A percentile compares a stretch with the other conserved stretches of the same genome.
phyloP scores from a whole-genome alignment of 176 grass and related monocot genomes.

The Eleusine coracana region DNA sequence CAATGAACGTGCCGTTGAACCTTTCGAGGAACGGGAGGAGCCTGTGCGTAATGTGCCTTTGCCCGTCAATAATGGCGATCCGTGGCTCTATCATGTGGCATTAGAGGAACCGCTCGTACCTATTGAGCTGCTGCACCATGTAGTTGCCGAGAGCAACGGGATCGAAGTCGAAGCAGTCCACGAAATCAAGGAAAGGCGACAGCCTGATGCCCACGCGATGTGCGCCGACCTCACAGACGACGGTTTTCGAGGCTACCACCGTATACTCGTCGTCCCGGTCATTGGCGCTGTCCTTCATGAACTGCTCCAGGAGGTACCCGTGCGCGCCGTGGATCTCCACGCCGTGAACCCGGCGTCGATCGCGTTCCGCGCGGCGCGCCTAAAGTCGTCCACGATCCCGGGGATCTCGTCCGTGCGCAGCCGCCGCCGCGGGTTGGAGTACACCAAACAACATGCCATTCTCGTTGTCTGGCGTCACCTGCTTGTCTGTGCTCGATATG shows the following conservation, averaged over 20 bases:
- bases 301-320: slow-evolving; percentile 38
- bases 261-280: slow-evolving; percentile 31
- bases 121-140: slow-evolving; percentile 35
- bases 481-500: slow-evolving; percentile 34
- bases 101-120: neutral
- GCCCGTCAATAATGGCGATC: neutral
- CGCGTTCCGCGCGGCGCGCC: neutral
- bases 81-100: slow-evolving; percentile 40
- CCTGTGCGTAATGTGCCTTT: neutral
- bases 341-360: slow-evolving; percentile 35
- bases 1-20: slow-evolving; percentile 35
- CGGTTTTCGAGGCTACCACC: slow-evolving; percentile 37
- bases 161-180: slow-evolving; percentile 22
- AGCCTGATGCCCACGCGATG: slow-evolving; percentile 22
- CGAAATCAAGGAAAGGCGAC: slow-evolving; percentile 20
- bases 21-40: neutral
- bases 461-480: neutral
- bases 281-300: slow-evolving; percentile 44
- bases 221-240: slow-evolving; percentile 12
- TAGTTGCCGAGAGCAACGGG: neutral
- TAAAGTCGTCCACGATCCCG: slow-evolving; percentile 17
- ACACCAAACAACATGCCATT: neutral
- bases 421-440: neutral
- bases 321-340: slow-evolving; percentile 46
- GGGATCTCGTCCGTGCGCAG: neutral